Conservation (phyloP, 805 yeast genomes). For the Lipomyces anomalus region DNA sequence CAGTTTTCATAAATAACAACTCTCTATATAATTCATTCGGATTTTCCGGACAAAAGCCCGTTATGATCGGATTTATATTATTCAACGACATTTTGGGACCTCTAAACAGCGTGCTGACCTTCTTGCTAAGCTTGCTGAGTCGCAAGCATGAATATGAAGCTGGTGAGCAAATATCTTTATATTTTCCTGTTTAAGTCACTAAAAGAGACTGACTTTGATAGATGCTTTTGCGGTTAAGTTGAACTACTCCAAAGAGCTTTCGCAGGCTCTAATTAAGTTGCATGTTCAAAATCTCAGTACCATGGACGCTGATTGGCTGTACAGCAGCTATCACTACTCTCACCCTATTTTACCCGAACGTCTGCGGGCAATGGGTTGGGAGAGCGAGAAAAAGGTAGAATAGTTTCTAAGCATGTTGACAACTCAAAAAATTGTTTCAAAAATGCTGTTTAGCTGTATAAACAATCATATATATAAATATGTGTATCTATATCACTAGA, state of each 20-base stretch:
- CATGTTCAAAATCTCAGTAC: slow-evolving; percentile 76
- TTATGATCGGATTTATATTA: slow-evolving; percentile 71
- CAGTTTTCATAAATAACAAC: slow-evolving; percentile 71
- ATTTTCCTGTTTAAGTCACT: too few species aligned
- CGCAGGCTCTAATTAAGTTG: slow-evolving; percentile 65
- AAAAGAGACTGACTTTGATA: not conserved
- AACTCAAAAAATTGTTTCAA: too few species aligned
- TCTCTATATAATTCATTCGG: slow-evolving; percentile 79
- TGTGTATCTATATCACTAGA: too few species aligned
- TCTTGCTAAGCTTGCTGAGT: slow-evolving; percentile 60
- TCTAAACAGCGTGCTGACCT: slow-evolving; percentile 60
- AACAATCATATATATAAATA: too few species aligned
- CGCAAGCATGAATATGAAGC: slow-evolving; percentile 94
- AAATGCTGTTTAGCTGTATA: too few species aligned
- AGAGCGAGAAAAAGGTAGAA: slow-evolving; percentile 16
- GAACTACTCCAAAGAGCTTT: slow-evolving; percentile 65
- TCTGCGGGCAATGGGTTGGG: slow-evolving; percentile 58
- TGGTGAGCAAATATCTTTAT: slow-evolving; percentile 57
- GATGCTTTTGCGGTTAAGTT: slow-evolving; percentile 52
- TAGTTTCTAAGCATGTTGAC: too few species aligned
- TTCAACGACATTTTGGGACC: slow-evolving; percentile 78
- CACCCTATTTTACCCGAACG: slow-evolving; percentile 94
- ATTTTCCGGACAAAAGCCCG: slow-evolving; percentile 60
- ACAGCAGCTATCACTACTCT: slow-evolving; percentile 79
- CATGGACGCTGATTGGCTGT: slow-evolving; percentile 86